Evolutionary conservation across 768 basidiomycete species (phyloP), one percentile per base, ranked within the genome.

Genomic region (Krasilnikovozyma curviuscula): DNA sequence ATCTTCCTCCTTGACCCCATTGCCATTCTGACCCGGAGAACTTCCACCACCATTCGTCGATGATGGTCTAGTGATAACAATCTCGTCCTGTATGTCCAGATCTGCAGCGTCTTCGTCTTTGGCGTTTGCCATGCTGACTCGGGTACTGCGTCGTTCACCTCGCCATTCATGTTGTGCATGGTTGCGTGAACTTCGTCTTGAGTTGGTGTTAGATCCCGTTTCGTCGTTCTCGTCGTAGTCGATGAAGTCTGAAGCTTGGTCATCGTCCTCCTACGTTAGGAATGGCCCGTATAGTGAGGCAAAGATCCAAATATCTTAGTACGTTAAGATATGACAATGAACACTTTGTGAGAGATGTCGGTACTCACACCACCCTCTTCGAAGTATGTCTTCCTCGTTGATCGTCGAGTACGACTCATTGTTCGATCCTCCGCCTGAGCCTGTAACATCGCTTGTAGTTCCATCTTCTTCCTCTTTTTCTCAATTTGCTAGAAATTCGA

Each of bases 381-480:
- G 16, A 25, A 21, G 31, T 46, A 46, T 5, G 34, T 18, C 32
- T 24, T 32, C 21, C 25, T 50, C 13, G 32, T 48, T 41, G 40
- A 48, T 33, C 28, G 0, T 3, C 41, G 16, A 27, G 40, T 43
- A 45, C 79, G 71, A 51, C 82, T 72, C 18, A 83, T 84, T 51
- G 78, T 75, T 53, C 82, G 73, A 50, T 83, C 66, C 61, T 83
- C 82, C 31, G 79, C 76, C 61, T 83, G 81, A 18, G 77, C 80
- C 54, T 18, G 66, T 49, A 77, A 66, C 32, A 75, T 60, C 38
- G 74, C 70, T 40, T 71, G 71, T 59, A 81, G 76, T 58, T 83
- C 76, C 41, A 81, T 69, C 65, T 76, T 79, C 66, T 71, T 75
- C 53, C 76, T 72, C 21, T 70, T 74, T 59, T 72, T 77, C 60